Evolutionary conservation across 306 rosid species (phyloP), one percentile per base, ranked within the genome.

Genomic region (Inga laurina): DNA sequence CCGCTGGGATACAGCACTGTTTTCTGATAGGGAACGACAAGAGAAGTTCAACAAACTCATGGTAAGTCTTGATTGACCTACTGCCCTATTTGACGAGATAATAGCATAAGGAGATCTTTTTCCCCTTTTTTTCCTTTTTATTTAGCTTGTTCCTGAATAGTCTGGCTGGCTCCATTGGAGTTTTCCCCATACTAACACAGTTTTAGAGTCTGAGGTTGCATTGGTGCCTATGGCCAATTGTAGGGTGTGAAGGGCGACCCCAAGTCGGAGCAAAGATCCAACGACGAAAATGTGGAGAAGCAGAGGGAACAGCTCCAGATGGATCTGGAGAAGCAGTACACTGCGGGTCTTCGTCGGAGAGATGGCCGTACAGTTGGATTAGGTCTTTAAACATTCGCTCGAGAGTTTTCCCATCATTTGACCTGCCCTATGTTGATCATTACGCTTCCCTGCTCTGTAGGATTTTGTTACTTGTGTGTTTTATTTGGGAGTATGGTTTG

Each of bases 151-250:
- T 84, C 77, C 84, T 91, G 85, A 87, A 84, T 89, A 59, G 92
- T 82, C 85, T 83, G 84, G 77, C 74, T 85, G 73, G 72, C 77
- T 83, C 80, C 77, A 21, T 86, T 78, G 67, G 79, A 80, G 76
- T 91, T 91, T 67, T 85, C 85, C 97, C 41, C 91, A 72, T 89
- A 97, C 98, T 97, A 88, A 97, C 99, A 91, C 97, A 78, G 81
- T 94, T 97, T 94, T 90, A 91, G 98, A 96, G 95, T 96, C 98
- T 97, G 95, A 94, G 97, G 91, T 92, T 92, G 97, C 93, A 85
- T 92, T 91, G 92, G 88, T 97, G 97, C 98, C 97, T 91, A 91
- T 96, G 99, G 97, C 98, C 89, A 96, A 88, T 94, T 96, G 98
- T 87, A 96, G 99, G 99, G 99, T 85, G 90, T 94, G 88, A 96